A percentile compares a stretch with the other conserved stretches of the same genome.
Evolutionary conservation across 352 stramenopile genomes (phyloP).

Genomic region (Phytophthora sansomeana): DNA sequence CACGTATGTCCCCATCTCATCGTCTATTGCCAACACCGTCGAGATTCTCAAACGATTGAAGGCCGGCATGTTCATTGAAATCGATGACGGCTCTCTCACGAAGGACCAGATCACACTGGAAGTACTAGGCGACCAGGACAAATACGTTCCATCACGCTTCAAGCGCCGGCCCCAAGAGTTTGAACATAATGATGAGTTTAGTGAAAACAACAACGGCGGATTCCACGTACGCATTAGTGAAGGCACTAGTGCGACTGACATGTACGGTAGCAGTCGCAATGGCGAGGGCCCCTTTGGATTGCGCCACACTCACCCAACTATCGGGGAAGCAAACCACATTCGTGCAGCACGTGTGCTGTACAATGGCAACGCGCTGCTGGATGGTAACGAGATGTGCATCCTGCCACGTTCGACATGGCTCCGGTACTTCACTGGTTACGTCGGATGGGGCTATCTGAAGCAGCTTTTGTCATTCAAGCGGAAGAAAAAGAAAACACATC

Average conservation of each 20-base stretch:
- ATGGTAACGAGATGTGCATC: conserved; percentile 70
- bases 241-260: conserved; percentile 29
- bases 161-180: conserved; percentile 27
- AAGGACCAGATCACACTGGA: conserved; percentile 84
- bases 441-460: conserved; percentile 60
- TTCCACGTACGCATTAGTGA: conserved; percentile 60
- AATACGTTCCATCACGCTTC: conserved; percentile 59
- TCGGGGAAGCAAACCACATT: conserved; percentile 65
- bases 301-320: conserved; percentile 51
- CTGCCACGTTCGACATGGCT: conserved; percentile 64
- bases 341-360: conserved; percentile 77
- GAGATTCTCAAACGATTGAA: conserved; percentile 62
- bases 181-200: conserved; percentile 11
- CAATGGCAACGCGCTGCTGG: conserved; percentile 74
- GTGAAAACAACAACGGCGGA: conserved; percentile 26
- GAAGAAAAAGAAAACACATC: conserved; percentile 53
- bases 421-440: conserved; percentile 63
- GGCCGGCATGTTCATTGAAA: conserved; percentile 66
- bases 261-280: conserved; percentile 22
- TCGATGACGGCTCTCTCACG: conserved; percentile 81
- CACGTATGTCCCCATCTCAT: conserved; percentile 75
- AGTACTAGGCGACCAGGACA: conserved; percentile 67
- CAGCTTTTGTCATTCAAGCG: conserved; percentile 48
- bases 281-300: conserved; percentile 52
- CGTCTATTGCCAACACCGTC: conserved; percentile 56